These are phyloP conservation scores for Lasiodiplodia gonubiensis DNA, from an alignment of 2,329 filamentous ascomycete species.

Conservation along the genomic window DNA sequence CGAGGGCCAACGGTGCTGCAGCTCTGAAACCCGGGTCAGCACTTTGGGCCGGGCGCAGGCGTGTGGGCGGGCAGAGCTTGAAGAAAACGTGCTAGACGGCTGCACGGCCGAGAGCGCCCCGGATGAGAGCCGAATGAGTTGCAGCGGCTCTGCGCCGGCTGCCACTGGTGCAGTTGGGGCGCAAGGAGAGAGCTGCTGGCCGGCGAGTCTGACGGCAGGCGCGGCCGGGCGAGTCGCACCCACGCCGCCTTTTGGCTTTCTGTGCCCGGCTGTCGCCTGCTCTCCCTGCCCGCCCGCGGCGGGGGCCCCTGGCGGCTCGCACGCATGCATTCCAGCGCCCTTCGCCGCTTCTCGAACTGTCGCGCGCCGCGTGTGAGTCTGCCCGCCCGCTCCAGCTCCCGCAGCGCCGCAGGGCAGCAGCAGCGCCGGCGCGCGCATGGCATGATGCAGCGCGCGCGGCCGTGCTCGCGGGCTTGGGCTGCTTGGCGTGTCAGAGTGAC, in stretches of 20 bases:
- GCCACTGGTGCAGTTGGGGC: neutral
- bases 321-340: slow-evolving; percentile 9
- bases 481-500: slow-evolving; percentile 25
- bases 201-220: slow-evolving; percentile 1
- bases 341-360: slow-evolving; percentile 5
- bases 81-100: slow-evolving; percentile 26
- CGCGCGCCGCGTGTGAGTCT: slow-evolving; percentile 10
- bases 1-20: slow-evolving; percentile 27
- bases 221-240: neutral
- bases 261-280: slow-evolving; percentile 4
- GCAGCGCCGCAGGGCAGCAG: slow-evolving; percentile 9
- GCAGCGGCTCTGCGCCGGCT: slow-evolving; percentile 19
- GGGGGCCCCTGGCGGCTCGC: slow-evolving; percentile 13
- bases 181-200: slow-evolving; percentile 14
- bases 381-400: neutral
- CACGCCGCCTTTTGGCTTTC: neutral
- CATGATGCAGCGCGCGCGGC: slow-evolving; percentile 26
- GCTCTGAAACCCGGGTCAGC: slow-evolving; percentile 28
- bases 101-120: slow-evolving; percentile 1
- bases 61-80: slow-evolving; percentile 19
- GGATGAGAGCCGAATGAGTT: slow-evolving; percentile 14
- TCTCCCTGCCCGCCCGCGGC: slow-evolving; percentile 5
- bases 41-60: slow-evolving; percentile 14
- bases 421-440: slow-evolving; percentile 8
- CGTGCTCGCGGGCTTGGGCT: slow-evolving; percentile 22